Conservation (phyloP, 306 rosid genomes). For the Clitoria ternatea region DNA sequence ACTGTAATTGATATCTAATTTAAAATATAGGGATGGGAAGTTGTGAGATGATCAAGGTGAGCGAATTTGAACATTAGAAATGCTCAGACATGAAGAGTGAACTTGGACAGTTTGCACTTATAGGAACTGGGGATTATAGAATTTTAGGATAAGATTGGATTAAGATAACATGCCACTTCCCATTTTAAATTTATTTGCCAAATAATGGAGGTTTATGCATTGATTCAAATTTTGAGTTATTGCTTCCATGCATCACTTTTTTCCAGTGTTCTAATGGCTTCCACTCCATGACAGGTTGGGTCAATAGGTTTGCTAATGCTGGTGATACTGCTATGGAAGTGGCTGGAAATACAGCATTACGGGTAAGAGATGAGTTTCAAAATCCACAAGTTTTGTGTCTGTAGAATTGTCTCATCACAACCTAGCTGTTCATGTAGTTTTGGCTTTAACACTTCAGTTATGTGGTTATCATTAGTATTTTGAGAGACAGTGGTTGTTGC, state of each 20-base stretch:
- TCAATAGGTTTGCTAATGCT: constrained; percentile 97
- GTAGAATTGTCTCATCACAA: not conserved
- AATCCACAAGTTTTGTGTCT: not conserved
- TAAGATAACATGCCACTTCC: not conserved
- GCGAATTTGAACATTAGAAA: too few species aligned
- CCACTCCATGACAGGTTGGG: constrained; percentile 76
- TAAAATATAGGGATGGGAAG: not conserved
- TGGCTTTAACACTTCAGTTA: not conserved
- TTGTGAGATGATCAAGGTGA: not conserved
- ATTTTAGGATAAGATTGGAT: not conserved
- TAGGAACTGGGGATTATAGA: not conserved
- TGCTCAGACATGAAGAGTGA: not conserved
- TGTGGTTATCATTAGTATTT: not conserved
- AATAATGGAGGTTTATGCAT: not conserved
- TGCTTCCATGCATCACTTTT: constrained; percentile 8
- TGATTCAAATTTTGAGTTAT: constrained; percentile 2
- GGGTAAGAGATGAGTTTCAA: constrained; percentile 50
- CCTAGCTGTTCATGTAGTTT: not conserved
- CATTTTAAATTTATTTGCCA: not conserved
- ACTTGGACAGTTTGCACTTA: not conserved
- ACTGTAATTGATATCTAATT: not conserved
- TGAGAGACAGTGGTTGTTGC: not conserved
- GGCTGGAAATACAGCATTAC: constrained; percentile 85
- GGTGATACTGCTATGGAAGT: constrained; percentile 98
- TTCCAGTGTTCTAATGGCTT: too few species aligned